Conservation (phyloP, 208 protist genomes). For the Lotmaria passim region DNA sequence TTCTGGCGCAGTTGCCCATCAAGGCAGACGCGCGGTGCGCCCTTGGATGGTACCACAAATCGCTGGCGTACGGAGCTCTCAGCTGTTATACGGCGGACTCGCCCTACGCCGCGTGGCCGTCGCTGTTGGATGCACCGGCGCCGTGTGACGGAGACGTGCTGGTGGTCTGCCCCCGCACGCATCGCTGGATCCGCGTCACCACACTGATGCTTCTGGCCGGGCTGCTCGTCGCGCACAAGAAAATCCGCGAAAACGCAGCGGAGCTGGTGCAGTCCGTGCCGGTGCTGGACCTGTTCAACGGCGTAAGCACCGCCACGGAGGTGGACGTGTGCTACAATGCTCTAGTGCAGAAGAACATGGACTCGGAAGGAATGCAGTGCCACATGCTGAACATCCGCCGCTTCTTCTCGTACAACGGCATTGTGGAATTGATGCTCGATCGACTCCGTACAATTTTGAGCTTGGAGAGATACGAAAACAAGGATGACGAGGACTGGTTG, state of each 20-base stretch:
- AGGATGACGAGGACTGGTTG: conserved; percentile 46
- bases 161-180: conserved; percentile 23
- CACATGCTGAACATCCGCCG: conserved; percentile 17
- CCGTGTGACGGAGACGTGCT: conserved; percentile 25
- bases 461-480: conserved; percentile 33
- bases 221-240: conserved; percentile 1
- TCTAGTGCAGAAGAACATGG: conserved; percentile 19
- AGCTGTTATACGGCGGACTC: not conserved
- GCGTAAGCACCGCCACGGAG: conserved; percentile 5
- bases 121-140: conserved; percentile 18
- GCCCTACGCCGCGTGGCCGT: conserved; percentile 12
- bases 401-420: conserved; percentile 29
- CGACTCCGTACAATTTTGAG: conserved; percentile 15
- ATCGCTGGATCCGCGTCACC: conserved; percentile 20
- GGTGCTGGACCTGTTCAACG: conserved; percentile 8
- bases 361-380: conserved; percentile 25
- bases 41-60: conserved; percentile 11
- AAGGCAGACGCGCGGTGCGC: conserved; percentile 13
- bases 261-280: conserved; percentile 3
- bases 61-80: not conserved
- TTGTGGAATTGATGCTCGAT: conserved; percentile 28
- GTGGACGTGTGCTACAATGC: conserved; percentile 8
- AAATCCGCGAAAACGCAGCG: not conserved
- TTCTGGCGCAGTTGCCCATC: conserved; percentile 19
- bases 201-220: conserved; percentile 3